Conservation (phyloP, 2,329 filamentous ascomycete genomes). For the Hortaea werneckii region DNA sequence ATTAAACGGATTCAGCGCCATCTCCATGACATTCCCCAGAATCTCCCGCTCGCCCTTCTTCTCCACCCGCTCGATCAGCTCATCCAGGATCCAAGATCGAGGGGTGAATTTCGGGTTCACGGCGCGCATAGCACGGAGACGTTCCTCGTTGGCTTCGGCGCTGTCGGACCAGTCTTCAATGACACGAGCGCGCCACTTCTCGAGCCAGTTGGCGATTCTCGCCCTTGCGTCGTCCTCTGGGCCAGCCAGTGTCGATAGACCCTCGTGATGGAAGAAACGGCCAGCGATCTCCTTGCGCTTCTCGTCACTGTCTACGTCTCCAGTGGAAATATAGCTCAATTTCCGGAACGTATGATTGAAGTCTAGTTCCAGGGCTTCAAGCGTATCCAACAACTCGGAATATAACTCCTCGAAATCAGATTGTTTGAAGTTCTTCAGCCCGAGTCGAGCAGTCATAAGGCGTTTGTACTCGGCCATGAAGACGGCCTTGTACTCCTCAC, state of each 20-base stretch:
- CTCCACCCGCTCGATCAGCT: constrained; percentile 82
- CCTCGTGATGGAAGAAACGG: constrained; percentile 72
- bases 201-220: constrained; percentile 68
- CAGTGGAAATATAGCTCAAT: constrained; percentile 53
- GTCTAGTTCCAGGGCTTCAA: constrained; percentile 76
- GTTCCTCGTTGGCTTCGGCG: constrained; percentile 46
- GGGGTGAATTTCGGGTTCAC: constrained; percentile 93
- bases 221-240: constrained; percentile 55
- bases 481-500: constrained; percentile 79
- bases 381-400: constrained; percentile 68
- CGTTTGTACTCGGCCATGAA: constrained; percentile 85
- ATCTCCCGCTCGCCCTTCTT: constrained; percentile 73
- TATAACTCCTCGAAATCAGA: constrained; percentile 73
- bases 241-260: constrained; percentile 47
- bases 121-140: constrained; percentile 64
- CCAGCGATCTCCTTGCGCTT: constrained; percentile 54
- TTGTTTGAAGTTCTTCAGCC: constrained; percentile 58
- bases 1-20: constrained; percentile 75
- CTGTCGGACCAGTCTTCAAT: constrained; percentile 64
- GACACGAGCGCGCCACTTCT: constrained; percentile 62
- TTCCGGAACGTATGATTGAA: constrained; percentile 91
- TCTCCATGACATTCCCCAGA: constrained; percentile 65
- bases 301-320: constrained; percentile 55
- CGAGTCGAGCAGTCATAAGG: constrained; percentile 70
- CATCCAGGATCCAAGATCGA: constrained; percentile 83